Evolutionary conservation across 345 rosid genomes (phyloP), one percentile per base, ranked within the genome.

Genomic region (Moringa oleifera): DNA sequence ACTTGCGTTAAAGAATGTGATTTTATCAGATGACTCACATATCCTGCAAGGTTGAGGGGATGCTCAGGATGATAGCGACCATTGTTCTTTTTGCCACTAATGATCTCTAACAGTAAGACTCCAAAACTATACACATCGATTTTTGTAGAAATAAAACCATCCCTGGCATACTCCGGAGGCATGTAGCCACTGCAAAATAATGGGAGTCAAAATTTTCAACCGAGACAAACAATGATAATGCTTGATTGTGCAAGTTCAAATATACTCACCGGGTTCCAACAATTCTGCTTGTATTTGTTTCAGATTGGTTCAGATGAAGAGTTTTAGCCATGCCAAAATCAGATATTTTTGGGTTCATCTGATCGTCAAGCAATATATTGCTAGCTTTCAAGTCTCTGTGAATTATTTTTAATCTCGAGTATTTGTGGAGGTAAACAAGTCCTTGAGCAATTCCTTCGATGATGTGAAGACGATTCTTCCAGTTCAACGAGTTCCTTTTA

Each of bases 311-410:
- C 12, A 64, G 68, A 10, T 73, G 74, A 9, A 84, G 75, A 41
- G 82, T 82, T 59, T 73, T n/a, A n/a, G n/a, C n/a, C n/a, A n/a
- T 73, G 23, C 94, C 89, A 62, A 89, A 89, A 63, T 89, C 94
- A 10, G 91, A 84, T 21, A 84, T 82, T 71, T 84, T 86, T 7
- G 89, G 78, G 25, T 71, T 81, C 90, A 86, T 74, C 0, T 77
- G 83, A 4, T 19, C 75, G 62, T 86, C 90, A 7, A 84, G 36
- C 28, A 83, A 69, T 47, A 86, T 56, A 53, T 89, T 84, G 69
- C 87, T 80, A 0, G 81, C 67, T 69, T 86, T 89, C 8, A 89
- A 74, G 63, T 88, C 90, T 47, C 92, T 83, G 10, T 83, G 96
- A 25, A 89, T 81, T 18, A 89, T 78, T 73, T 62, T 76, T 20